These are phyloP conservation scores for Saccharomycodes ludwigii DNA, from an alignment of 805 yeast species.

Conservation along the genomic window DNA sequence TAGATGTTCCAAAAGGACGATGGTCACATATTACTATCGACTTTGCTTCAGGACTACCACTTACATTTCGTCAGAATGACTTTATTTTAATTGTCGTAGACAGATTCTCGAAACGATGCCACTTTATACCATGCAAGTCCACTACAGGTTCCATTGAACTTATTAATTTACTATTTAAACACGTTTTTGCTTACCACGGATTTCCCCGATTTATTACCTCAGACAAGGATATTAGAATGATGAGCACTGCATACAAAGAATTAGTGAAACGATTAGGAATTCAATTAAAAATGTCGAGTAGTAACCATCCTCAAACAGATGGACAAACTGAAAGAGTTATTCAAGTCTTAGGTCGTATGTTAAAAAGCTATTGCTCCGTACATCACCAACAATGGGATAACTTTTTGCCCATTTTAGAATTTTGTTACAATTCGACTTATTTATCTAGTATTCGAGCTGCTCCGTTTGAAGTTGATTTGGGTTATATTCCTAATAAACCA, in stretches of 20 bases:
- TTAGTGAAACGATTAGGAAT: slow-evolving; percentile 5
- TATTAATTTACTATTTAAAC: slow-evolving; percentile 7
- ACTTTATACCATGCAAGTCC: slow-evolving; percentile 8
- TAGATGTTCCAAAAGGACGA: slow-evolving; percentile 8
- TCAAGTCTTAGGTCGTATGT: slow-evolving; percentile 1
- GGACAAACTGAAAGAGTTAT: slow-evolving; percentile 6
- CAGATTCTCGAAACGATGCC: slow-evolving; percentile 9
- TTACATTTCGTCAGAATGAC: slow-evolving; percentile 1
- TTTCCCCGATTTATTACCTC: slow-evolving; percentile 7
- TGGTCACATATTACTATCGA: slow-evolving; percentile 13
- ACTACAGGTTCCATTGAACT: slow-evolving; percentile 7
- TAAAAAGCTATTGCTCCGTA: slow-evolving; percentile 1
- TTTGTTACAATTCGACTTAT: slow-evolving; percentile 5
- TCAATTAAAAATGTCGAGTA: slow-evolving; percentile 1
- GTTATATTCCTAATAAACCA: slow-evolving; percentile 8
- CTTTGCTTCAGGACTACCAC: slow-evolving; percentile 10
- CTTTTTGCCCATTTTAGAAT: slow-evolving; percentile 5
- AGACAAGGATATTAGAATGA: slow-evolving; percentile 3
- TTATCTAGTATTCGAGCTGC: background rate
- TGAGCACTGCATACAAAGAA: background rate
- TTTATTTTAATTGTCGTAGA: slow-evolving; percentile 12
- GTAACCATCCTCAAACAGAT: slow-evolving; percentile 6
- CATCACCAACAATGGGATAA: slow-evolving; percentile 4
- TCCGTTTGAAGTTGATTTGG: slow-evolving; percentile 8
- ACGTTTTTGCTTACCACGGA: slow-evolving; percentile 9